Percentiles rank a stretch among this genome's conserved stretches.
Conservation (phyloP, 2,329 filamentous ascomycete genomes). For the Escovopsis weberi region DNA sequence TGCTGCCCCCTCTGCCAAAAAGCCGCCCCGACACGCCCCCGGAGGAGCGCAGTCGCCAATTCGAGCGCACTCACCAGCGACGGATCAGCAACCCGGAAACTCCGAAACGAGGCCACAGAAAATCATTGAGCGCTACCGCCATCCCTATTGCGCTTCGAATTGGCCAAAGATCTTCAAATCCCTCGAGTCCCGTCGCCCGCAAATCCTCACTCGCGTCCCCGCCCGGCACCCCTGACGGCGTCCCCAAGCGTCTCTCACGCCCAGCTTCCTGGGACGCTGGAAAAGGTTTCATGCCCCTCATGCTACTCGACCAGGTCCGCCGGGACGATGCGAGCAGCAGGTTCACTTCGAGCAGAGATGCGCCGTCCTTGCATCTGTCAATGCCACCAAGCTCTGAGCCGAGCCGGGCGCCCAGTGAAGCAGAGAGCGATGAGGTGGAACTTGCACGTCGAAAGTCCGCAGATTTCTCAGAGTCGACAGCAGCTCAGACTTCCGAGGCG, state of each 20-base stretch:
- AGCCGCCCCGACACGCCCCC: constrained; percentile 44
- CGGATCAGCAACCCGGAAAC: constrained; percentile 32
- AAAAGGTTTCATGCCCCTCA: constrained; percentile 66
- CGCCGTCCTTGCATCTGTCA: constrained; percentile 32
- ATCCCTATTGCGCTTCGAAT: constrained; percentile 43
- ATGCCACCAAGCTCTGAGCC: constrained; percentile 9
- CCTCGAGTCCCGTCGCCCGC: constrained; percentile 22
- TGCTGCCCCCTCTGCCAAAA: constrained; percentile 41
- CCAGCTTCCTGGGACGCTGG: constrained; percentile 48
- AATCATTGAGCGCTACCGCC: constrained; percentile 41
- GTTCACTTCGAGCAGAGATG: constrained; percentile 17
- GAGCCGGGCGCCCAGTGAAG: constrained; percentile 20
- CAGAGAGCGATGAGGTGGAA: constrained; percentile 9
- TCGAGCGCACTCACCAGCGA: constrained; percentile 30
- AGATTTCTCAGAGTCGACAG: constrained; percentile 9
- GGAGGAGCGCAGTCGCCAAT: constrained; percentile 27
- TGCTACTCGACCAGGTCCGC: constrained; percentile 55
- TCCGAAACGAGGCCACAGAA: constrained; percentile 8
- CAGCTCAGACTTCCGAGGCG: not conserved
- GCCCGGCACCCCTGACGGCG: constrained; percentile 16
- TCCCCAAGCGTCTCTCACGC: constrained; percentile 27
- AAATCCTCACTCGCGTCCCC: constrained; percentile 24
- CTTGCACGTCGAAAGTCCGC: constrained; percentile 20
- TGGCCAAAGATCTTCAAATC: constrained; percentile 27
- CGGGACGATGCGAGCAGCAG: constrained; percentile 21